Conservation (phyloP, 176 grass and related monocot species). For the Dendrocalamus sinicus region DNA sequence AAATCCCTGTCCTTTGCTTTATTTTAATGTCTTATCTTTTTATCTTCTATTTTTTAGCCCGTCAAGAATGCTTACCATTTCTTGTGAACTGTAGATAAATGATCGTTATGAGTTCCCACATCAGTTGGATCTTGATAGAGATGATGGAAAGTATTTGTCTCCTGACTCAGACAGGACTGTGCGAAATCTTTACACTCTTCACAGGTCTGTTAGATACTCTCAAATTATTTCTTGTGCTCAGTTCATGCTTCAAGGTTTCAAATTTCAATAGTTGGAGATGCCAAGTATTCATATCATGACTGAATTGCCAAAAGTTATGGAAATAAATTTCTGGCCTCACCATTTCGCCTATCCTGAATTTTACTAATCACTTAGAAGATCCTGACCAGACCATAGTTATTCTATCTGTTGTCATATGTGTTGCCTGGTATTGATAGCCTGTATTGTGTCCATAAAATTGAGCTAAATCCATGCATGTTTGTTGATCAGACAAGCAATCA, state of each 20-base stretch:
- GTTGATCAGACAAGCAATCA: neutral
- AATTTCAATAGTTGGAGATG: constrained; percentile 16
- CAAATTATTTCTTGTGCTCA: constrained; percentile 12
- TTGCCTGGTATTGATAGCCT: neutral
- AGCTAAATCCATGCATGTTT: constrained; percentile 14
- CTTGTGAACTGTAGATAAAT: constrained; percentile 84
- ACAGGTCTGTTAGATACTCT: constrained; percentile 60
- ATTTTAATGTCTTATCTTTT: constrained; percentile 3
- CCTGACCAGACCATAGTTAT: neutral
- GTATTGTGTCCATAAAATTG: neutral
- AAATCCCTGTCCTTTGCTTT: neutral
- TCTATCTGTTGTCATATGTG: neutral
- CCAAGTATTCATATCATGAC: constrained; percentile 2
- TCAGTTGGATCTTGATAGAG: constrained; percentile 98
- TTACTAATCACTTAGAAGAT: constrained; percentile 21
- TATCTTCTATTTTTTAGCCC: neutral
- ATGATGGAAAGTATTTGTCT: constrained; percentile 89
- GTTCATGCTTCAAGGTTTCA: constrained; percentile 15
- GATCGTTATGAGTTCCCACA: constrained; percentile 97
- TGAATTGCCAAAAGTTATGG: constrained; percentile 20
- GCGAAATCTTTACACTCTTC: constrained; percentile 95
- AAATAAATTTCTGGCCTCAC: constrained; percentile 1
- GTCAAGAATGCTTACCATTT: constrained; percentile 38
- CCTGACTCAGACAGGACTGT: constrained; percentile 93
- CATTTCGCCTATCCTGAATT: constrained; percentile 11